phyloP scores from a whole-genome alignment of 345 rosid genomes.

The Syzygium jambos region DNA sequence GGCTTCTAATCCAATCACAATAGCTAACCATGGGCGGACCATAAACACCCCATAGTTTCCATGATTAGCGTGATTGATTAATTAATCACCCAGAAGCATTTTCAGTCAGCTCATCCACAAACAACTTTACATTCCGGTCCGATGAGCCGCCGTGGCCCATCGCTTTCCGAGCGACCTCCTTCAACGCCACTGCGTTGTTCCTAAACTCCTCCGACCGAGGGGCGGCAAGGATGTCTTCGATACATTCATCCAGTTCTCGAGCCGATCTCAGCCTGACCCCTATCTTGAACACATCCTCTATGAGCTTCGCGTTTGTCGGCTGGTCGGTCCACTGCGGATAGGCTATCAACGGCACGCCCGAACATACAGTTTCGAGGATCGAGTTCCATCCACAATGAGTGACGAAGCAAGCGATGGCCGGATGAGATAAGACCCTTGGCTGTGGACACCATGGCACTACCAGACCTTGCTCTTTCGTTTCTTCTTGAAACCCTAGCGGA shows the following conservation, averaged over 20 bases:
- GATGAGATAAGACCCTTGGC: conserved; percentile 36
- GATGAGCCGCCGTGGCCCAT: conserved; percentile 68
- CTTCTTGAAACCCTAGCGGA: conserved; percentile 8
- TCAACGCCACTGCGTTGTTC: conserved; percentile 47
- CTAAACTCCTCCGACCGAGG: conserved; percentile 36
- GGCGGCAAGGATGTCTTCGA: conserved; percentile 19
- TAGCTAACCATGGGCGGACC: background rate
- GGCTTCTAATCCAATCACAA: background rate
- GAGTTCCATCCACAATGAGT: conserved; percentile 67
- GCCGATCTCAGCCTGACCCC: conserved; percentile 33
- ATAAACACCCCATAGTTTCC: background rate
- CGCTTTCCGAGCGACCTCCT: conserved; percentile 47
- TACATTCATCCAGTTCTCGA: conserved; percentile 35
- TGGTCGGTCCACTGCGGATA: conserved; percentile 45
- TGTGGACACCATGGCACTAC: conserved; percentile 45
- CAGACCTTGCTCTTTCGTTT: conserved; percentile 24
- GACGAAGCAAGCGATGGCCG: conserved; percentile 34
- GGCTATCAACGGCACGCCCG: conserved; percentile 46
- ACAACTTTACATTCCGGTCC: conserved; percentile 31
- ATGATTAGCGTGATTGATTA: background rate
- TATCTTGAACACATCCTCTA: conserved; percentile 32
- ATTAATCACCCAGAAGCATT: background rate
- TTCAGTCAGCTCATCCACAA: conserved; percentile 39
- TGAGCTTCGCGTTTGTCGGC: conserved; percentile 23
- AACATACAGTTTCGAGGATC: conserved; percentile 28